Percentiles rank a stretch among this genome's conserved stretches.
Evolutionary conservation across 108 stramenopile species (phyloP).

Genomic region (Cylindrotheca closterium): DNA sequence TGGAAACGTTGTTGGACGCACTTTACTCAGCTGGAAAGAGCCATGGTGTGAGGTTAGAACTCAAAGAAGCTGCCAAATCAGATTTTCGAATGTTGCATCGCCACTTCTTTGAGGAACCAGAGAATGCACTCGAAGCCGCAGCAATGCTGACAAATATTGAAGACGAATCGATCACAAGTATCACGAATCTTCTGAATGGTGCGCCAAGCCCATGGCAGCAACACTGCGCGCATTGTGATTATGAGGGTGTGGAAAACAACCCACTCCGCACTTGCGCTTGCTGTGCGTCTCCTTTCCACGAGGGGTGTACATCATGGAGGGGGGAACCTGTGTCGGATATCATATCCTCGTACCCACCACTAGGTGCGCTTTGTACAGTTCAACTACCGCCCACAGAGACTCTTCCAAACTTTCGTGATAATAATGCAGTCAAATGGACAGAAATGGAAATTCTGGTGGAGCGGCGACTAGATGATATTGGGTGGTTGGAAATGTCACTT

Average conservation of each 20-base stretch:
- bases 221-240: slow-evolving; percentile 6
- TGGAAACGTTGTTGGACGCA: slow-evolving; percentile 20
- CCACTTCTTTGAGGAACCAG: slow-evolving; percentile 6
- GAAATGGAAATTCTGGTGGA: slow-evolving; percentile 7
- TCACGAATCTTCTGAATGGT: slow-evolving; percentile 11
- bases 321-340: slow-evolving; percentile 3
- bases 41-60: neutral
- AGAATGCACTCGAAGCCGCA: slow-evolving; percentile 5
- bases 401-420: slow-evolving; percentile 16
- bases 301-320: neutral
- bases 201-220: slow-evolving; percentile 23
- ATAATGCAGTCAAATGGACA: neutral
- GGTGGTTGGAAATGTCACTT: too few species aligned
- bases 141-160: slow-evolving; percentile 4
- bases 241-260: neutral
- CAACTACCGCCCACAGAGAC: neutral
- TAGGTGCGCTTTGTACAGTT: slow-evolving; percentile 7
- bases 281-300: slow-evolving; percentile 22
- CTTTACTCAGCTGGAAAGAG: slow-evolving; percentile 3
- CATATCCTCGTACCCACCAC: slow-evolving; percentile 4
- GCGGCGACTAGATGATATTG: too few species aligned
- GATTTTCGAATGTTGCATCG: slow-evolving; percentile 20
- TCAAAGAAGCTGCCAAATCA: slow-evolving; percentile 16
- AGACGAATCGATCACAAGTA: neutral
- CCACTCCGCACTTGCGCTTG: slow-evolving; percentile 10